These are phyloP conservation scores for Maudiozyma serrabonitensis DNA, from an alignment of 805 yeast genomes.

Conservation along the genomic window DNA sequence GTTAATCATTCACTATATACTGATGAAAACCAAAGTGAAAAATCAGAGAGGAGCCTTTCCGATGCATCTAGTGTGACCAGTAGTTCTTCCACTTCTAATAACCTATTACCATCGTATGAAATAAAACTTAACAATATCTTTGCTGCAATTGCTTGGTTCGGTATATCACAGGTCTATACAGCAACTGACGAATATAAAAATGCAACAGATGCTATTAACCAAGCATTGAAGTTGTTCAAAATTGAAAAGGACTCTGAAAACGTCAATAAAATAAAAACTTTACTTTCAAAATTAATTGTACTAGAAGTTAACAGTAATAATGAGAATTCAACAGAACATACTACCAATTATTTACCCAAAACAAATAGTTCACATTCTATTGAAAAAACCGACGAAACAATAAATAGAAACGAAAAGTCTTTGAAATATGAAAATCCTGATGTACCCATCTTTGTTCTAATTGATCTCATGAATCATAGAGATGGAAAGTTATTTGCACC, in stretches of 20 bases:
- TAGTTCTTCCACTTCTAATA: not conserved
- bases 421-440: constrained; percentile 9
- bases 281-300: constrained; percentile 4
- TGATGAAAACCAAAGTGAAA: not conserved
- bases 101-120: not conserved
- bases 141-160: constrained; percentile 23
- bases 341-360: not conserved
- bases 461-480: constrained; percentile 13
- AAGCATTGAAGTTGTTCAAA: constrained; percentile 12
- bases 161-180: constrained; percentile 21
- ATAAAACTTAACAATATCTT: constrained; percentile 12
- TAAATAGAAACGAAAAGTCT: not conserved
- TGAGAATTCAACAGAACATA: not conserved
- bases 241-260: constrained; percentile 5
- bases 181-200: constrained; percentile 11
- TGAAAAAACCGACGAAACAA: not conserved
- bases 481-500: constrained; percentile 11
- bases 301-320: not conserved
- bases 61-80: not conserved
- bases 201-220: constrained; percentile 15
- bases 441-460: constrained; percentile 14
- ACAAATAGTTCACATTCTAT: not conserved
- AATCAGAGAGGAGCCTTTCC: not conserved
- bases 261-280: constrained; percentile 1
- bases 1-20: constrained; percentile 30